A percentile compares a stretch with the other conserved stretches of the same genome.
phyloP scores from a whole-genome alignment of 768 basidiomycete species.

The Podaxis carcinomalis region DNA sequence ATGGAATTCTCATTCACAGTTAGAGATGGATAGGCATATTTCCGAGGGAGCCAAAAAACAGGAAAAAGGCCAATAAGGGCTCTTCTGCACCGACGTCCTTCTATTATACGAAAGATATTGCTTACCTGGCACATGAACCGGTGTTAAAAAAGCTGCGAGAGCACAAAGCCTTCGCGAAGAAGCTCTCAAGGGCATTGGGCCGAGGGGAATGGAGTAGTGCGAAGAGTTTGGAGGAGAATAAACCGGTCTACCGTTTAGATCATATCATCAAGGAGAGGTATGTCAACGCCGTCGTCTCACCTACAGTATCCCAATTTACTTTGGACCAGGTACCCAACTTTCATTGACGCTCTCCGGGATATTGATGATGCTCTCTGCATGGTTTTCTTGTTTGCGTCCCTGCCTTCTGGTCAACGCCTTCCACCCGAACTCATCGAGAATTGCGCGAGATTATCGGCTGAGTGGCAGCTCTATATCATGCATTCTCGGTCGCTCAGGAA shows the following conservation, averaged over 20 bases:
- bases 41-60: constrained; percentile 89
- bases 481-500: constrained; percentile 81
- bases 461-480: constrained; percentile 98
- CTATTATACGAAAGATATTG: constrained; percentile 98
- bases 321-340: constrained; percentile 85
- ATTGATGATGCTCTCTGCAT: constrained; percentile 97
- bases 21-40: constrained; percentile 72
- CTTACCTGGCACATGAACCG: constrained; percentile 95
- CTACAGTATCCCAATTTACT: neutral
- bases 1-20: neutral
- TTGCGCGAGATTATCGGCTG: constrained; percentile 83
- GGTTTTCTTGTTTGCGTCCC: constrained; percentile 85
- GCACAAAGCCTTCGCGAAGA: constrained; percentile 98
- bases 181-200: constrained; percentile 88
- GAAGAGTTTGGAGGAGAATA: constrained; percentile 89
- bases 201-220: constrained; percentile 94
- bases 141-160: constrained; percentile 90
- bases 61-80: constrained; percentile 95
- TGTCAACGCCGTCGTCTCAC: constrained; percentile 17
- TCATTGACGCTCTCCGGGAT: constrained; percentile 91
- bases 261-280: constrained; percentile 98
- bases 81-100: constrained; percentile 96
- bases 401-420: constrained; percentile 83
- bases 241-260: constrained; percentile 87
- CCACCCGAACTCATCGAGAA: constrained; percentile 84